Evolutionary conservation across 2,329 filamentous ascomycete species (phyloP).

Genomic region (Sporothrix inflata): DNA sequence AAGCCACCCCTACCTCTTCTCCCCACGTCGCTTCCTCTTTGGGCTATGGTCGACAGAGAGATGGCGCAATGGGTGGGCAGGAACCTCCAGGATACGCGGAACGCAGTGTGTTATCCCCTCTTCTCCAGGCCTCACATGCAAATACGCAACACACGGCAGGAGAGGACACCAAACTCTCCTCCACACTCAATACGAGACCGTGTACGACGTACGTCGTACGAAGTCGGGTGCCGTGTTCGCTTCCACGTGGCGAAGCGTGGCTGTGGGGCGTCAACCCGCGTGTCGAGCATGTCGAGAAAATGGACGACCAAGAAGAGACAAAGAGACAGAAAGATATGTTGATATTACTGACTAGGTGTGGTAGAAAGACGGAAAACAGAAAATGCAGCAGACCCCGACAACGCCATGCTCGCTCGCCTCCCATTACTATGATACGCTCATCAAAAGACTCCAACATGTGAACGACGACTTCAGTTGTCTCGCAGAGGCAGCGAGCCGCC

Average conservation of each 20-base stretch:
- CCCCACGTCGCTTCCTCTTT: conserved; percentile 15
- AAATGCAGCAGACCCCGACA: background rate
- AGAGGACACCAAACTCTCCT: background rate
- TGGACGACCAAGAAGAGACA: background rate
- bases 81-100: background rate
- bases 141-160: background rate
- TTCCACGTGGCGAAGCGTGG: conserved; percentile 17
- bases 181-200: background rate
- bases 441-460: no score
- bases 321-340: no score
- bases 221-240: background rate
- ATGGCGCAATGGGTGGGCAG: conserved; percentile 12
- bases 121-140: background rate
- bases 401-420: conserved; percentile 11
- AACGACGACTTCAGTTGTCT: background rate
- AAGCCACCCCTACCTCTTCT: background rate
- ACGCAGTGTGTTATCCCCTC: background rate
- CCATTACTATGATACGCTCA: background rate
- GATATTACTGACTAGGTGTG: conserved; percentile 2
- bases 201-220: background rate
- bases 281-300: background rate
- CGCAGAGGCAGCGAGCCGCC: conserved; percentile 29
- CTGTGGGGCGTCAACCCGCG: background rate
- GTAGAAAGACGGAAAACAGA: background rate
- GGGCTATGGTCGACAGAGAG: background rate